These are phyloP conservation scores for Amanita thiersii DNA, from an alignment of 768 basidiomycete species.

Conservation along the genomic window DNA sequence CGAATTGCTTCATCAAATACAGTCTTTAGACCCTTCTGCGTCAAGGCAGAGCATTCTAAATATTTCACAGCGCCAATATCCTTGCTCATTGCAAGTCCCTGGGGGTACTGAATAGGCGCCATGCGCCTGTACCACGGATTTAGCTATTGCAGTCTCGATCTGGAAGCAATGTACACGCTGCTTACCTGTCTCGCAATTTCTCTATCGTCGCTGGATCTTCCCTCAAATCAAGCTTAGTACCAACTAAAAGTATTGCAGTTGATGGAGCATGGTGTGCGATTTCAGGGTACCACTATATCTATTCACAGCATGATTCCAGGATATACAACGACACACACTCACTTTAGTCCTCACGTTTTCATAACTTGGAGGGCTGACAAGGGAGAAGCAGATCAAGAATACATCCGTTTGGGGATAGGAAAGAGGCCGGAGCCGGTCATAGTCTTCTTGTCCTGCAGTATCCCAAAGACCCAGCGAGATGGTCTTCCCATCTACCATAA, in stretches of 20 bases:
- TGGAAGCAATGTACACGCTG: slow-evolving; percentile 1
- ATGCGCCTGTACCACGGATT: slow-evolving; percentile 54
- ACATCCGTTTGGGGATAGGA: slow-evolving; percentile 99
- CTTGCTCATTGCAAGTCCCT: slow-evolving; percentile 85
- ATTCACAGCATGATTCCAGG: slow-evolving; percentile 10
- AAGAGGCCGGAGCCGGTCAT: slow-evolving; percentile 93
- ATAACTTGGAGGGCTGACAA: slow-evolving; percentile 96
- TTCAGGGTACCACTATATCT: slow-evolving; percentile 84
- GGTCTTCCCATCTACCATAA: slow-evolving; percentile 98
- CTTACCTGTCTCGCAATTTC: slow-evolving; percentile 84
- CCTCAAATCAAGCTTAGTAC: slow-evolving; percentile 95
- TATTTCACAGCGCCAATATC: slow-evolving; percentile 97
- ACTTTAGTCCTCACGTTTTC: slow-evolving; percentile 99
- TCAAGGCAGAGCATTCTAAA: slow-evolving; percentile 91
- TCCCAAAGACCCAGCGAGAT: slow-evolving; percentile 99
- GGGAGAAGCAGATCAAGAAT: slow-evolving; percentile 97
- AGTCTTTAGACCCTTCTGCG: slow-evolving; percentile 97
- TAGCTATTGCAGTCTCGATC: background rate
- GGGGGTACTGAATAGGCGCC: slow-evolving; percentile 88
- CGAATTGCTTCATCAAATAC: slow-evolving; percentile 99
- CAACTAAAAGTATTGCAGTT: slow-evolving; percentile 89
- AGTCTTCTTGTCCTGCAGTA: slow-evolving; percentile 99
- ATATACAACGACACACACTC: slow-evolving; percentile 17
- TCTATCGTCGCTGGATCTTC: slow-evolving; percentile 91
- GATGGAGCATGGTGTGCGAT: slow-evolving; percentile 96